phyloP scores from a whole-genome alignment of 331 rosid genomes.

The Phaseolus coccineus region DNA sequence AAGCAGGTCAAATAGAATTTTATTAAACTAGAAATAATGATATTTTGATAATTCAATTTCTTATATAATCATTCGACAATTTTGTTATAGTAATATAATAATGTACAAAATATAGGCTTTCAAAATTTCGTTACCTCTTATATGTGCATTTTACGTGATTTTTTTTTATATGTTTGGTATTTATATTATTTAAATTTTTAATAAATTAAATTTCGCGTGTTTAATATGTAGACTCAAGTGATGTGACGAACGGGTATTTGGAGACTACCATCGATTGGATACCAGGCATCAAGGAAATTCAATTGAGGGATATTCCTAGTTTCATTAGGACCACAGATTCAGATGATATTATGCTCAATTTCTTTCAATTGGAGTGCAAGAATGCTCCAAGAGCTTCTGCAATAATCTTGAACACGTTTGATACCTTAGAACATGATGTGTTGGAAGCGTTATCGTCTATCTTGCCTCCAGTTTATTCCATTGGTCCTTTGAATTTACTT shows the following conservation, averaged over 20 bases:
- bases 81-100: too few relatives aligned
- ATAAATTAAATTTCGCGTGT: neutral
- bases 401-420: slow-evolving; percentile 49
- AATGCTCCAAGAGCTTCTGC: slow-evolving; percentile 54
- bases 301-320: slow-evolving; percentile 55
- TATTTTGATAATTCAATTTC: too few relatives aligned
- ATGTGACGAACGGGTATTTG: slow-evolving; percentile 59
- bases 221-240: slow-evolving; percentile 52
- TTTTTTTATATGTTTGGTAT: neutral
- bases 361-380: neutral
- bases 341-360: slow-evolving; percentile 44
- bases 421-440: slow-evolving; percentile 45
- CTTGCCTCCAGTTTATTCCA: slow-evolving; percentile 53
- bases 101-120: too few relatives aligned
- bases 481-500: slow-evolving; percentile 57
- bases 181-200: neutral
- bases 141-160: too few relatives aligned
- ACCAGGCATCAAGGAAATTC: slow-evolving; percentile 56
- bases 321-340: slow-evolving; percentile 57
- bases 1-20: too few relatives aligned
- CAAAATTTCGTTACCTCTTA: too few relatives aligned
- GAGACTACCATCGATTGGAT: slow-evolving; percentile 57
- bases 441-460: slow-evolving; percentile 42
- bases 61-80: too few relatives aligned
- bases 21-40: too few relatives aligned